These are phyloP conservation scores for Colletotrichum lupini DNA, from an alignment of 2,329 filamentous ascomycete species.

Conservation along the genomic window DNA sequence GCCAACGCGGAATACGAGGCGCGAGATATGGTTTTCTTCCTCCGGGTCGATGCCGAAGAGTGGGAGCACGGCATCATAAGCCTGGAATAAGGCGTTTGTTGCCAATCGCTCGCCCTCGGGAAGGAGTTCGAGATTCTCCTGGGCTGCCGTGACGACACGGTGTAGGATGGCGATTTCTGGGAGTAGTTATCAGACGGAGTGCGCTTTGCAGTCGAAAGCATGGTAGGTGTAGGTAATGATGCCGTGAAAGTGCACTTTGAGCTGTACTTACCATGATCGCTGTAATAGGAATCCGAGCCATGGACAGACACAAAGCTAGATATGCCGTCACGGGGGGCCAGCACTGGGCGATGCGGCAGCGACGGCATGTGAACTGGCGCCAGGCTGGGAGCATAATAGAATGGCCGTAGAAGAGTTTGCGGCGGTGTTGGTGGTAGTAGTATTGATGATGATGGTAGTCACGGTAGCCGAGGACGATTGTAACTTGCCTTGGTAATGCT, in stretches of 20 bases:
- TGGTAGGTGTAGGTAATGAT: not conserved
- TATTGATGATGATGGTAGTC: not conserved
- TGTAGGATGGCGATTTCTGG: slow-evolving; percentile 83
- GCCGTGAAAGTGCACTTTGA: not conserved
- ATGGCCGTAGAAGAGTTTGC: not conserved
- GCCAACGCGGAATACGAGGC: slow-evolving; percentile 83
- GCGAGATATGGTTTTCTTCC: slow-evolving; percentile 79
- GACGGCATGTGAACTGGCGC: slow-evolving; percentile 47
- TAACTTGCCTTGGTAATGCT: not conserved
- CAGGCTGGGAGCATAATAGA: slow-evolving; percentile 47
- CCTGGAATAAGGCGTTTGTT: slow-evolving; percentile 82
- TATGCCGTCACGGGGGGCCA: slow-evolving; percentile 49
- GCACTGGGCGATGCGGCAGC: slow-evolving; percentile 46
- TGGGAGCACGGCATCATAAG: slow-evolving; percentile 82
- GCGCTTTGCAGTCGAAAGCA: not conserved
- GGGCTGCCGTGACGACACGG: slow-evolving; percentile 78
- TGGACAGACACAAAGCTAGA: slow-evolving; percentile 40
- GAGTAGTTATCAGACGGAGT: slow-evolving; percentile 2
- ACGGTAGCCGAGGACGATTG: not conserved
- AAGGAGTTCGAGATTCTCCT: slow-evolving; percentile 68
- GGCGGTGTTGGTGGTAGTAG: not conserved
- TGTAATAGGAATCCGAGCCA: slow-evolving; percentile 60
- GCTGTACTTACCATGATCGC: slow-evolving; percentile 65
- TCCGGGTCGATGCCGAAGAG: slow-evolving; percentile 77
- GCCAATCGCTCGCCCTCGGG: slow-evolving; percentile 73